These are phyloP conservation scores for Macadamia integrifolia DNA, from an alignment of 164 flowering plant species.

Conservation along the genomic window DNA sequence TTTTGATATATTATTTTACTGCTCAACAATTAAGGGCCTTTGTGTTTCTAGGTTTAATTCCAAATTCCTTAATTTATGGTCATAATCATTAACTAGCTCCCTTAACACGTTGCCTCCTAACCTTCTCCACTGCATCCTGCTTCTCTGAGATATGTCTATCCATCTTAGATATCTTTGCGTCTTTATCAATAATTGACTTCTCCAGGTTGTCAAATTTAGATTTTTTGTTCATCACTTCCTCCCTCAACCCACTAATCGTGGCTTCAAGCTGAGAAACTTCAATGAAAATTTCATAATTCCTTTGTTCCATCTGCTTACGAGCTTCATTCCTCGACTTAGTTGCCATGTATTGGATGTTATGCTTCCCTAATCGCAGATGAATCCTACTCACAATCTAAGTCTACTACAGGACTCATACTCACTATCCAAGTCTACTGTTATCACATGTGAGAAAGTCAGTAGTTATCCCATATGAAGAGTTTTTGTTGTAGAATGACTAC, in stretches of 20 bases:
- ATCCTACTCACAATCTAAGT: too few species aligned
- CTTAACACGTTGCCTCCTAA: constrained; percentile 31
- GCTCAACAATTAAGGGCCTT: constrained; percentile 64
- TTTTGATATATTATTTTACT: constrained; percentile 54
- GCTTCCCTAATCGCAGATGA: too few species aligned
- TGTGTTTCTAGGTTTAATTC: constrained; percentile 44
- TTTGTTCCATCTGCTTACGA: constrained; percentile 78
- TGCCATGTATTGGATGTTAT: constrained; percentile 15
- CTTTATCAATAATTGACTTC: constrained; percentile 44
- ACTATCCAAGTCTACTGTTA: too few species aligned
- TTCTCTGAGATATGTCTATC: constrained; percentile 49
- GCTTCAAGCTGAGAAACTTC: constrained; percentile 97
- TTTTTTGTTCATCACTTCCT: constrained; percentile 51
- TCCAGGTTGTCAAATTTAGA: constrained; percentile 42
- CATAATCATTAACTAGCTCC: constrained; percentile 34
- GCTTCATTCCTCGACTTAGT: constrained; percentile 67
- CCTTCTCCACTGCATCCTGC: constrained; percentile 33
- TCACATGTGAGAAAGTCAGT: too few species aligned
- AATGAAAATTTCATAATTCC: constrained; percentile 92
- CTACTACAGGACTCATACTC: too few species aligned
- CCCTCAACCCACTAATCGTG: constrained; percentile 59
- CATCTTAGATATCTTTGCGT: constrained; percentile 36
- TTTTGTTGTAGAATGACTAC: too few species aligned
- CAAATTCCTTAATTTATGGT: constrained; percentile 31
- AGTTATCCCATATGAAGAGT: too few species aligned